Evolutionary conservation across 2,329 filamentous ascomycete species (phyloP).

Genomic region (Fusarium phyllophilum): DNA sequence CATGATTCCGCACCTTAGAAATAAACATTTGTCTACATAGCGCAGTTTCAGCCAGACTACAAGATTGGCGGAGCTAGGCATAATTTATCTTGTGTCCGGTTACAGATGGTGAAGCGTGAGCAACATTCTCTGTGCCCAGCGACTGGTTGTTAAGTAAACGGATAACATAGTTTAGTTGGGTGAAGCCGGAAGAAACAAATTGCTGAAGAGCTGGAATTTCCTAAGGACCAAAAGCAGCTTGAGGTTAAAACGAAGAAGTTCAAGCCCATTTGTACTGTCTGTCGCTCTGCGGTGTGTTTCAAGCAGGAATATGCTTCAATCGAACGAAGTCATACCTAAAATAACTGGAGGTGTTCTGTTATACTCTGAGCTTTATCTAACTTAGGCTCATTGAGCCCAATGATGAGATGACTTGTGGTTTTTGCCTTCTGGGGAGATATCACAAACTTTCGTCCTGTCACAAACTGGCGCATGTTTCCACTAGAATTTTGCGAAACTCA

Average conservation of each 20-base stretch:
- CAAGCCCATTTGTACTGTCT: background rate
- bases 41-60: accelerated
- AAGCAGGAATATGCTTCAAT: background rate
- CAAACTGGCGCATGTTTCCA: background rate
- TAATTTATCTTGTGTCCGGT: background rate
- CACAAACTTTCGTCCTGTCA: background rate
- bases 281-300: background rate
- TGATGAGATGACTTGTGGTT: accelerated
- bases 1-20: background rate
- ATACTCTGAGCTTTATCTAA: background rate
- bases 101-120: background rate
- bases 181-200: accelerated
- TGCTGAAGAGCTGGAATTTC: background rate
- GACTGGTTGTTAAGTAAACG: background rate
- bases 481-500: too few species aligned
- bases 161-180: background rate
- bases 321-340: too few species aligned
- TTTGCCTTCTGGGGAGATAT: background rate
- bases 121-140: background rate
- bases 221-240: accelerated
- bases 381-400: accelerated
- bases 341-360: too few species aligned
- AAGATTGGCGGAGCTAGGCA: background rate
- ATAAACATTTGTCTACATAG: background rate
- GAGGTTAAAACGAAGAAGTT: background rate